Conservation (phyloP, 805 yeast species). For the Starmerella bacillaris region DNA sequence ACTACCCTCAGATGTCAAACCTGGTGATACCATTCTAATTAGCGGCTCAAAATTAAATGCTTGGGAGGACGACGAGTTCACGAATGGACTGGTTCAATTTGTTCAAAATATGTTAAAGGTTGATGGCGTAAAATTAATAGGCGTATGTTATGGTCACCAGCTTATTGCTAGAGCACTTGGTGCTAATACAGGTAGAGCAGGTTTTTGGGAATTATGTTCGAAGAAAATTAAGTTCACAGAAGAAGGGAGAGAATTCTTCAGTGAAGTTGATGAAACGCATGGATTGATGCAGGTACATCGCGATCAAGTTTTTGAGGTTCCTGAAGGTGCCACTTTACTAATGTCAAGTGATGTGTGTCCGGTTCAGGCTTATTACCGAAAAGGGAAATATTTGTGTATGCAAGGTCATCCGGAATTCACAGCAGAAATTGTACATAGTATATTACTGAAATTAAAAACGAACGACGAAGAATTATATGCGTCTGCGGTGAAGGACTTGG, state of each 20-base stretch:
- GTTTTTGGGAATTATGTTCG: conserved; percentile 62
- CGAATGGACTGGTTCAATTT: conserved; percentile 21
- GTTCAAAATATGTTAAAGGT: conserved; percentile 10
- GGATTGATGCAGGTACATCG: conserved; percentile 38
- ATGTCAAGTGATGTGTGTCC: conserved; percentile 37
- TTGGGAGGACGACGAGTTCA: conserved; percentile 23
- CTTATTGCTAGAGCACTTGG: conserved; percentile 51
- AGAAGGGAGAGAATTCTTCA: conserved; percentile 25
- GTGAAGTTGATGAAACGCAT: conserved; percentile 11
- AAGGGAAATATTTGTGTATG: conserved; percentile 39
- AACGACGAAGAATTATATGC: conserved; percentile 1
- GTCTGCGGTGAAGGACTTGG: neutral
- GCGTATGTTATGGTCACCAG: conserved; percentile 83
- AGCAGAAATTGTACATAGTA: conserved; percentile 19
- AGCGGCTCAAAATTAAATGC: conserved; percentile 26
- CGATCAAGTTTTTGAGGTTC: conserved; percentile 34
- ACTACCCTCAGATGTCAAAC: conserved; percentile 17
- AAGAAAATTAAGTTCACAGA: conserved; percentile 32
- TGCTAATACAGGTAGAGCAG: conserved; percentile 36
- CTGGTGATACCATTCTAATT: conserved; percentile 22
- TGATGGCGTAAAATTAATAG: conserved; percentile 22
- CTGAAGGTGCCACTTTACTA: conserved; percentile 29
- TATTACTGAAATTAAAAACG: neutral
- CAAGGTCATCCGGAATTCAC: conserved; percentile 87
- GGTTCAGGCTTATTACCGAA: conserved; percentile 49